Percentiles rank a stretch among this genome's conserved stretches.
Conservation (phyloP, 2,329 filamentous ascomycete genomes). For the Arthrobotrys conoides region DNA sequence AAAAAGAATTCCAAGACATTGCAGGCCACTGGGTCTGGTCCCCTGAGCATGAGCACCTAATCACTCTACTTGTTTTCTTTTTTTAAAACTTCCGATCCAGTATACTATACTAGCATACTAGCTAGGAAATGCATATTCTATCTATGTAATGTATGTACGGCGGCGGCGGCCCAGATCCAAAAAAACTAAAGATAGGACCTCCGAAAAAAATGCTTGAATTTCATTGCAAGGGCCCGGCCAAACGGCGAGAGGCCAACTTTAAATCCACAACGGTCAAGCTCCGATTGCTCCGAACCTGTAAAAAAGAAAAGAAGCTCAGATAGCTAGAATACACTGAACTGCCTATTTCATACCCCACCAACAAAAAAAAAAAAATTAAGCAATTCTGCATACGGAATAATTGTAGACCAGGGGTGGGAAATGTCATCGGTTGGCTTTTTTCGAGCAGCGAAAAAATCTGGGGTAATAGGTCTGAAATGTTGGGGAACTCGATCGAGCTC, state of each 20-base stretch:
- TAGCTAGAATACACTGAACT: neutral
- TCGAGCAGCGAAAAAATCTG: neutral
- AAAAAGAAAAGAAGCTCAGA: neutral
- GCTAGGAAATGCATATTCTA: neutral
- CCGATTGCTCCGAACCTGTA: slow-evolving; percentile 30
- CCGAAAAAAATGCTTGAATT: slow-evolving; percentile 30
- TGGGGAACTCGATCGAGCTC: slow-evolving; percentile 20
- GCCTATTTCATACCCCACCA: slow-evolving; percentile 3
- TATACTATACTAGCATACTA: neutral
- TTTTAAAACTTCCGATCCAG: slow-evolving; percentile 2
- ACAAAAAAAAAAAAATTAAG: neutral
- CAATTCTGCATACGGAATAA: neutral
- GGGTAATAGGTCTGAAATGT: slow-evolving; percentile 5
- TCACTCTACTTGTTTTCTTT: slow-evolving; percentile 10
- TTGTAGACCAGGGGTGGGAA: neutral
- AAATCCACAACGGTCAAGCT: slow-evolving; percentile 55
- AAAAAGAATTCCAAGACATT: slow-evolving; percentile 5
- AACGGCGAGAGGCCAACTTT: slow-evolving; percentile 48
- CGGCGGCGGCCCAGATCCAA: slow-evolving; percentile 13
- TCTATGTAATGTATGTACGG: neutral
- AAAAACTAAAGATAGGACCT: slow-evolving; percentile 11
- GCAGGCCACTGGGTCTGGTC: slow-evolving; percentile 12
- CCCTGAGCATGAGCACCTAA: neutral
- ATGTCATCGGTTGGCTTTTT: neutral
- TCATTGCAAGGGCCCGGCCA: slow-evolving; percentile 56